Conservation (phyloP, 1,139 yeast species). For the Protomyces inundatus region DNA sequence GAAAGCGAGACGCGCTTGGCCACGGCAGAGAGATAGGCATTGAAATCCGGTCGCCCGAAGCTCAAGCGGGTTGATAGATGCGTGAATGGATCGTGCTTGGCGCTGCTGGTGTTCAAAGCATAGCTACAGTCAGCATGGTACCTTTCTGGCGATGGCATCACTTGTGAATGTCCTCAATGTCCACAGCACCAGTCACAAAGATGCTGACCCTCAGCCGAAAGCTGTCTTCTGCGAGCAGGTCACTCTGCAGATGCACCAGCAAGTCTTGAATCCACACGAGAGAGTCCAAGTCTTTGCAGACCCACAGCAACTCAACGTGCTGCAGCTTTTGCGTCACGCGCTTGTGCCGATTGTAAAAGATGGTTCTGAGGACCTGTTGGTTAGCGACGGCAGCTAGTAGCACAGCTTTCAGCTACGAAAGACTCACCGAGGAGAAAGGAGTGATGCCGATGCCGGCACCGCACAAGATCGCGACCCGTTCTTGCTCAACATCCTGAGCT, state of each 20-base stretch:
- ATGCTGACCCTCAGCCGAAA: background rate
- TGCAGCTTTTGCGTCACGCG: background rate
- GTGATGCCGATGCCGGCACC: constrained; percentile 14
- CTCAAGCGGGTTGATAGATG: background rate
- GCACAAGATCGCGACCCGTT: background rate
- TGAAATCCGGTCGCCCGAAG: constrained; percentile 8
- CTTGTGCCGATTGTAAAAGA: background rate
- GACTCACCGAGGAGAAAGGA: constrained; percentile 1
- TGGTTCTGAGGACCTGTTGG: background rate
- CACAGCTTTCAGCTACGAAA: background rate
- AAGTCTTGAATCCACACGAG: constrained; percentile 6
- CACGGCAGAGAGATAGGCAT: background rate
- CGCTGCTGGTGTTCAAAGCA: background rate
- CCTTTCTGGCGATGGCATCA: background rate
- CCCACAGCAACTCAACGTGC: constrained; percentile 9
- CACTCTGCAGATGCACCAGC: background rate
- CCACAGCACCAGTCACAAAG: background rate
- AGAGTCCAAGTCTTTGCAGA: background rate
- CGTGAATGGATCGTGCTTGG: constrained; percentile 1
- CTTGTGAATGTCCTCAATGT: background rate
- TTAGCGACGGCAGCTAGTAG: background rate
- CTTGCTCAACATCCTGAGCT: constrained; percentile 3
- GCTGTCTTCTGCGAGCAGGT: background rate
- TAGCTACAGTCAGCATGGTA: background rate
- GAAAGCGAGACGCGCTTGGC: background rate